These are phyloP conservation scores for Euphorbia peplus DNA, from an alignment of 345 rosid genomes.

Conservation along the genomic window DNA sequence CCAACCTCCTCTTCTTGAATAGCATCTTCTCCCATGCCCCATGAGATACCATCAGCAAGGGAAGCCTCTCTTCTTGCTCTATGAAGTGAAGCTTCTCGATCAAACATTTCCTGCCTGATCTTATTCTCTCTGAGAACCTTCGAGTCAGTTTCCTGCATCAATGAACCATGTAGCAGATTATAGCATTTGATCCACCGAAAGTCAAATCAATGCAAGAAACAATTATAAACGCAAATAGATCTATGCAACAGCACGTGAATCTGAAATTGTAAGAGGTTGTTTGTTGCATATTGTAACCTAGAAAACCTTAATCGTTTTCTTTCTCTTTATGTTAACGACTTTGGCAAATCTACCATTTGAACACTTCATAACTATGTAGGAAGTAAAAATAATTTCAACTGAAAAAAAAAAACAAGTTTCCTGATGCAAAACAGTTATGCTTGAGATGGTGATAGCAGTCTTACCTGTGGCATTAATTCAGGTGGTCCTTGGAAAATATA, in stretches of 20 bases:
- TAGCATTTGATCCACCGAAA: slow-evolving; percentile 7
- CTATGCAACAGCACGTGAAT: neutral
- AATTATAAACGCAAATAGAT: neutral
- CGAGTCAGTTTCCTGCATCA: slow-evolving; percentile 58
- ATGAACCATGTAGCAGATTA: slow-evolving; percentile 10
- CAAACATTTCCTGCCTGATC: slow-evolving; percentile 50
- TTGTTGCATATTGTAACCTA: neutral
- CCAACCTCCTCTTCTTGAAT: slow-evolving; percentile 89
- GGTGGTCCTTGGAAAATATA: slow-evolving; percentile 93
- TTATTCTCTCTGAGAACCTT: slow-evolving; percentile 59
- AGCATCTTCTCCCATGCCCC: slow-evolving; percentile 99
- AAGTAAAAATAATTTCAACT: neutral
- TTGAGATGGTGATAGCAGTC: slow-evolving; percentile 8
- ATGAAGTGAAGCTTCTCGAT: slow-evolving; percentile 78
- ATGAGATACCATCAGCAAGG: slow-evolving; percentile 91
- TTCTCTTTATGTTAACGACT: neutral
- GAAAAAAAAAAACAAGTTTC: neutral
- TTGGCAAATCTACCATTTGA: neutral
- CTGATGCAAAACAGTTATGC: neutral
- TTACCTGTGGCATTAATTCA: slow-evolving; percentile 86
- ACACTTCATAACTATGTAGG: neutral
- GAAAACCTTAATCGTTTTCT: neutral
- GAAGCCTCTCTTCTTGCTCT: slow-evolving; percentile 76
- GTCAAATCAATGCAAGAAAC: slow-evolving; percentile 2
- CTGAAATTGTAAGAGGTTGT: neutral